phyloP scores from a whole-genome alignment of 768 basidiomycete genomes.

The Lyophyllum atratum region DNA sequence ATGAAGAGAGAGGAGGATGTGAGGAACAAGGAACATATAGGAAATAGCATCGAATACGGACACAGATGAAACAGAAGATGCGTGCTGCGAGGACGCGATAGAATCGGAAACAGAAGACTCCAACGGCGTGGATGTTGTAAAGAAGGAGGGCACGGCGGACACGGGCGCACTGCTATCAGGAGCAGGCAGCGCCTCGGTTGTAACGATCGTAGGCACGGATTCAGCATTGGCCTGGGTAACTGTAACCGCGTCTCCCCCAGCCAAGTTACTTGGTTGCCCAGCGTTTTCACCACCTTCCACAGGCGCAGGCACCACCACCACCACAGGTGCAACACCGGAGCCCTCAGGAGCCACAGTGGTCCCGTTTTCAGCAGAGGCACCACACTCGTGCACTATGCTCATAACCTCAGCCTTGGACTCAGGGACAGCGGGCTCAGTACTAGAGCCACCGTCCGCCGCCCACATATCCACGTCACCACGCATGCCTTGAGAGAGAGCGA shows the following conservation, averaged over 20 bases:
- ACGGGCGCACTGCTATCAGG: conserved; percentile 14
- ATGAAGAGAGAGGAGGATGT: conserved; percentile 33
- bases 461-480: conserved; percentile 41
- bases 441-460: conserved; percentile 33
- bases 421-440: conserved; percentile 9
- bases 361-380: conserved; percentile 6
- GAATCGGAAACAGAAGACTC: conserved; percentile 29
- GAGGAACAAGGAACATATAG: conserved; percentile 37
- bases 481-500: conserved; percentile 50
- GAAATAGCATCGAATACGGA: conserved; percentile 51
- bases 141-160: conserved; percentile 10
- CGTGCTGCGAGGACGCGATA: conserved; percentile 33
- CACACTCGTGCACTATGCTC: conserved; percentile 13
- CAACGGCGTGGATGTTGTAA: conserved; percentile 8
- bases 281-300: conserved; percentile 4
- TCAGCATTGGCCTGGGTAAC: conserved; percentile 11
- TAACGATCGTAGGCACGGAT: conserved; percentile 20
- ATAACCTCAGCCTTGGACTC: conserved; percentile 22
- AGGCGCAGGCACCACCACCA: conserved; percentile 21
- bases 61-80: conserved; percentile 38
- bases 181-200: conserved; percentile 17
- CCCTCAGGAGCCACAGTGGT: conserved; percentile 21
- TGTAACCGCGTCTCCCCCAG: conserved; percentile 10
- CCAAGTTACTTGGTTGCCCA: conserved; percentile 1
- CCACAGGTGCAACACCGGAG: conserved; percentile 22